phyloP scores from a whole-genome alignment of 768 basidiomycete genomes.

The Boletus rex-veris region DNA sequence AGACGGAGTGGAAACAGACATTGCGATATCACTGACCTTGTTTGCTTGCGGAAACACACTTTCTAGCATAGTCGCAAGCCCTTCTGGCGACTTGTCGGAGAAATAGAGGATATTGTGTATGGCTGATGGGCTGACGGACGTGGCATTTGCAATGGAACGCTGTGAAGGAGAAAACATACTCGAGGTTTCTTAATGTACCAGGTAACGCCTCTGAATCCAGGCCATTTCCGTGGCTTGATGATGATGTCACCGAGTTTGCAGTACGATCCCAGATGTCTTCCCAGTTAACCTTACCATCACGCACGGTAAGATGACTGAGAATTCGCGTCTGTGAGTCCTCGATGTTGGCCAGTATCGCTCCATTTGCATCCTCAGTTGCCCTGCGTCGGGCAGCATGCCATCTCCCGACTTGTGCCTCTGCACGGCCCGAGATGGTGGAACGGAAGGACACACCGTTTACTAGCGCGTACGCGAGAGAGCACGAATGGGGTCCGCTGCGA shows the following conservation, averaged over 20 bases:
- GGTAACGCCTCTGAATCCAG: conserved; percentile 31
- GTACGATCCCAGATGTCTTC: conserved; percentile 46
- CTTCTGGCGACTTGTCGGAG: conserved; percentile 57
- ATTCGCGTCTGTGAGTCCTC: conserved; percentile 1
- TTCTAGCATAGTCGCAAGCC: conserved; percentile 44
- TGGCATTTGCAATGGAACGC: not conserved
- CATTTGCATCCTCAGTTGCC: conserved; percentile 2
- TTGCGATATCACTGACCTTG: conserved; percentile 40
- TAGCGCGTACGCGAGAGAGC: conserved; percentile 57
- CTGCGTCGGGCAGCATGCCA: conserved; percentile 56
- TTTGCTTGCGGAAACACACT: conserved; percentile 40
- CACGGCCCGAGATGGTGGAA: conserved; percentile 59
- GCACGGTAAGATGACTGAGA: conserved; percentile 1
- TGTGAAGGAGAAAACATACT: conserved; percentile 18
- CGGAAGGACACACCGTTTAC: conserved; percentile 47
- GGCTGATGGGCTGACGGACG: conserved; percentile 14
- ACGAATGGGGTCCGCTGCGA: conserved; percentile 37
- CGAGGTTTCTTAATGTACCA: conserved; percentile 32
- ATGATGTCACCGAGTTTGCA: not conserved
- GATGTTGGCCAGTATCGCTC: not conserved
- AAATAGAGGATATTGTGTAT: conserved; percentile 44
- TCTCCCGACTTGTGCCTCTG: conserved; percentile 63
- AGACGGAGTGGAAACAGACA: not conserved
- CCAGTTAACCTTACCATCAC: conserved; percentile 40
- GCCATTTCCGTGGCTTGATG: not conserved